Percentiles rank a stretch among this genome's conserved stretches.
These are phyloP conservation scores for Sporothrix dimorphospora DNA, from an alignment of 2,329 filamentous ascomycete species.

Conservation along the genomic window DNA sequence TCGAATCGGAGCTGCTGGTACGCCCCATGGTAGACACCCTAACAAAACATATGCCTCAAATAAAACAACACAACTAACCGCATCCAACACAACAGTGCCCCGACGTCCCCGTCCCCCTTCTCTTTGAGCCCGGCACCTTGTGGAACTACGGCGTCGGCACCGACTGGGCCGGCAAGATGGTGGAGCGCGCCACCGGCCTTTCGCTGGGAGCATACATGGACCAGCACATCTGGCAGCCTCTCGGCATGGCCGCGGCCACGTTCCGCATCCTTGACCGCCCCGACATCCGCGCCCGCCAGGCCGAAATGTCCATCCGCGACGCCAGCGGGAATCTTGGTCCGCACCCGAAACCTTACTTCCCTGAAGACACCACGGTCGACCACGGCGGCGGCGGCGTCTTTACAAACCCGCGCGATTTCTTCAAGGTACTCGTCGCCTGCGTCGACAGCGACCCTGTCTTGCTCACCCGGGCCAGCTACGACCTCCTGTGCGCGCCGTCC, in stretches of 20 bases:
- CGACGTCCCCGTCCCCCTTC: background rate
- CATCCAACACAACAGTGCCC: background rate
- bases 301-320: background rate
- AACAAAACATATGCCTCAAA: no score
- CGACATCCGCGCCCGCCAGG: background rate
- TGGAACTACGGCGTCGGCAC: constrained; percentile 10
- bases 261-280: background rate
- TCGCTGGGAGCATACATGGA: background rate
- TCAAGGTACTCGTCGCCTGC: constrained; percentile 4
- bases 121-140: background rate
- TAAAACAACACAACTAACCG: no score
- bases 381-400: constrained; percentile 11
- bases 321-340: background rate
- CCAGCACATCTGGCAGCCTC: background rate
- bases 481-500: background rate
- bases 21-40: background rate
- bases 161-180: constrained; percentile 10
- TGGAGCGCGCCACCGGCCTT: background rate
- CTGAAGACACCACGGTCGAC: background rate
- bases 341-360: background rate
- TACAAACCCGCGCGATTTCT: background rate
- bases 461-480: background rate
- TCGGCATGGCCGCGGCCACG: background rate
- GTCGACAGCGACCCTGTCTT: background rate
- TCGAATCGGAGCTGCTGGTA: constrained; percentile 1